Conservation (phyloP, 805 yeast genomes). For the Blastobotrys chiropterorum region DNA sequence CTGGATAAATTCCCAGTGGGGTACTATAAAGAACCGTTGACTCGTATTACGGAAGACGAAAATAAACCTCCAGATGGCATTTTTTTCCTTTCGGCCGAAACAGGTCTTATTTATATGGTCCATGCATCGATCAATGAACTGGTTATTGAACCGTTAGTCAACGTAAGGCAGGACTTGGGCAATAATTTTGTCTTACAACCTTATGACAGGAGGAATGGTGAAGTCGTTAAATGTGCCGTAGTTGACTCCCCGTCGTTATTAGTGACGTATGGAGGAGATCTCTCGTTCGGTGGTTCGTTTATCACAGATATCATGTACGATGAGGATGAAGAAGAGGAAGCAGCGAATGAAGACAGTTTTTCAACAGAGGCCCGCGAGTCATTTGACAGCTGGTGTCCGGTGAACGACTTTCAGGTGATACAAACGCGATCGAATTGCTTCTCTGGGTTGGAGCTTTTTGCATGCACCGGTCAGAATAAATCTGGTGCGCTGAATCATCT, state of each 20-base stretch:
- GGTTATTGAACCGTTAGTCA: background rate
- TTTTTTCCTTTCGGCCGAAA: background rate
- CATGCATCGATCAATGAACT: background rate
- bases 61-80: background rate
- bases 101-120: background rate
- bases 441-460: constrained; percentile 5
- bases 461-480: constrained; percentile 13
- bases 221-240: background rate
- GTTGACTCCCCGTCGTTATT: background rate
- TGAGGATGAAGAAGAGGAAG: background rate
- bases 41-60: constrained; percentile 14
- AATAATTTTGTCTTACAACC: background rate
- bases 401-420: constrained; percentile 33
- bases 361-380: constrained; percentile 16
- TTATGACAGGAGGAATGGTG: background rate
- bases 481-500: constrained; percentile 14
- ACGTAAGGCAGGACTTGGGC: background rate
- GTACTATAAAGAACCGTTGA: constrained; percentile 24
- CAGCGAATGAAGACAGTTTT: background rate
- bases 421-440: background rate
- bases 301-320: background rate
- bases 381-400: constrained; percentile 44
- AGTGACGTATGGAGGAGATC: background rate
- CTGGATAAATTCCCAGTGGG: constrained; percentile 37
- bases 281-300: background rate